Conservation (phyloP, 1,139 yeast genomes). For the Debaryomycetaceae sp. region DNA sequence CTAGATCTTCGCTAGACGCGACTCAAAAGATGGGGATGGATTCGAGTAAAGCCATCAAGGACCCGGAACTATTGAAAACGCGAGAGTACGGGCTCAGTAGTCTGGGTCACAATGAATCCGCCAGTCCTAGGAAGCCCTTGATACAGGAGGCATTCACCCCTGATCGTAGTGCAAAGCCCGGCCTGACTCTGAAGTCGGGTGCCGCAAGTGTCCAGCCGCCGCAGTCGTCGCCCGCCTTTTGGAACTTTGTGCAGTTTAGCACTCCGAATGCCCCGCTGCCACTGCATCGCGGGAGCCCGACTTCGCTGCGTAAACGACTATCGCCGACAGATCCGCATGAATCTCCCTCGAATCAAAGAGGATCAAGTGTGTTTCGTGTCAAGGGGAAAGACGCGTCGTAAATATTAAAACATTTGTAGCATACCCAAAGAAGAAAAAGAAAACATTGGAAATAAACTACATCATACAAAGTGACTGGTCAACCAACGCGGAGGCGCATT, state of each 20-base stretch:
- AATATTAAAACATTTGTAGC: too few relatives aligned
- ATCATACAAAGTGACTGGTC: too few relatives aligned
- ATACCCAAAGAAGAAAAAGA: too few relatives aligned
- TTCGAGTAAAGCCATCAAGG: too few relatives aligned
- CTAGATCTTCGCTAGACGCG: too few relatives aligned
- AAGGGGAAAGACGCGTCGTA: too few relatives aligned
- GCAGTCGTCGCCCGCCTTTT: constrained; percentile 61
- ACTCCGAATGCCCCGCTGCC: constrained; percentile 51
- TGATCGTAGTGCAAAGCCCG: constrained; percentile 49
- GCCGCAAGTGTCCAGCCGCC: constrained; percentile 13
- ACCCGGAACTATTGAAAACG: too few relatives aligned
- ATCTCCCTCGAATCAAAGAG: neutral
- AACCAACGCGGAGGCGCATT: neutral
- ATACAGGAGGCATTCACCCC: constrained; percentile 79
- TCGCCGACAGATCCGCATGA: neutral
- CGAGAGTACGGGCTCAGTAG: too few relatives aligned
- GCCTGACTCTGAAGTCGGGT: constrained; percentile 6
- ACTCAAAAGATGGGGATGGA: too few relatives aligned
- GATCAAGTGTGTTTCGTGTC: too few relatives aligned
- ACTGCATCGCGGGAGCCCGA: constrained; percentile 31
- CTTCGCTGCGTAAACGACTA: constrained; percentile 19
- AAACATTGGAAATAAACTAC: too few relatives aligned
- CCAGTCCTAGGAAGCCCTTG: constrained; percentile 45
- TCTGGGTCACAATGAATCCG: too few relatives aligned
- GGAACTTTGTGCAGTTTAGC: constrained; percentile 72